Base-by-base conservation (phyloP, 2,329 filamentous ascomycete species). In the Diplodia intermedia region DNA sequence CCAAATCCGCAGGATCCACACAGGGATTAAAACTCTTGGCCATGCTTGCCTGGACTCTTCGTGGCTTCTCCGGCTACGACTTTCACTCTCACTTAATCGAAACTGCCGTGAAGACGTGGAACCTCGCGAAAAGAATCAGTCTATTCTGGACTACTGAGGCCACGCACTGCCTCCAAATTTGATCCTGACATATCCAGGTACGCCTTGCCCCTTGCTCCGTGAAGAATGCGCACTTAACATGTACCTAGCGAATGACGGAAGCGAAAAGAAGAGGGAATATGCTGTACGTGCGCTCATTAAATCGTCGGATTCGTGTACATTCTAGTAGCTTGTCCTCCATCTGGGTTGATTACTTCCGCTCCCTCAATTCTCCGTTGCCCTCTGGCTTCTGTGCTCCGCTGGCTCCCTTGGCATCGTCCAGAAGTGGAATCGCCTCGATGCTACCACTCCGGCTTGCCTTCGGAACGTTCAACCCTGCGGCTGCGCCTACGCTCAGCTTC, bases 361-460 rank as follows among this genome's bases (percentile, higher is more conserved):
- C 69, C 56, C 69, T 56, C n/a, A 70, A 18, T 9, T 65, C 57
- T 11, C 66, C 67, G 23, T 56, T 26, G 7, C 67, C 55, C 36
- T 57, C 55, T 8, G 20, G 12, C 20, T 26, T 56, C 23, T 65
- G 29, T 26, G 53, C 56, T 9, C 72, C 12, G 72, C 72, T 52
- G 75, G 74, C 65, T 86, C 83, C 18, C 86, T 85, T 65, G 4
- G 62, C 18, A 14, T 68, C 67, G 40, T 79, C 82, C 18, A 90
- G 77, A 36, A 89, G 75, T 2, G 88, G 87, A 56, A 90, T 89
- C 20, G 82, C 80, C 69, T 89, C 87, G 1, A 89, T 75, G 56
- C 79, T 78, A 71, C 33, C 53, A 26, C 47, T 68, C n/a, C 69
- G 31, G 15, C 43, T 66, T 8, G 56, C 63, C 14, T 68, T 65